Base-by-base conservation (phyloP, 768 basidiomycete genomes). In the Hygrophoropsis aurantiaca region DNA sequence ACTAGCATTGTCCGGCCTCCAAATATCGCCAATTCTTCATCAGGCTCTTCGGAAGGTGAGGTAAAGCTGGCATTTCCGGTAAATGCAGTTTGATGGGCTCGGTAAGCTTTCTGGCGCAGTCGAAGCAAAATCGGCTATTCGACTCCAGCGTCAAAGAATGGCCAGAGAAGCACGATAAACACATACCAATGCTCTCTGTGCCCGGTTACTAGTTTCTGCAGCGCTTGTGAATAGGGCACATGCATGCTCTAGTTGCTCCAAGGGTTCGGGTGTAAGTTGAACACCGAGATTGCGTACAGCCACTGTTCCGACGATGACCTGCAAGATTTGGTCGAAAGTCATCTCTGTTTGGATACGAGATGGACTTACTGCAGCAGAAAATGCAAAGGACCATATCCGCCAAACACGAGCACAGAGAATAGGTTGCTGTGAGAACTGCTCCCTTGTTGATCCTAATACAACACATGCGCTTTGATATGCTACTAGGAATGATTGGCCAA, bases 331-430 rank as follows among this genome's bases (percentile, higher is more conserved):
- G 8, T 10, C 38, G 23, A 33, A 30, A 32, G 18, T 35, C 11
- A 23, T 11, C 16, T 15, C 19, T 24, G 5, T 20, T 18, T 19
- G 38, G 45, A 47, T 11, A 33, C 11, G n/a, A 39, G 16, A 49
- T 36, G 9, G 11, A 54, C 74, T 60, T 58, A 81, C 80, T 32
- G 79, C 72, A 13, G 83, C 74, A 11, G 75, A 70, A 57, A 83
- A 83, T 1, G 75, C 69, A 39, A 74, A 64, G 2, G 80, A 72
- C 83, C 83, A 85, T 46, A 81, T 74, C 43, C 72, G 69, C 79
- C 80, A 84, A 21, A 85, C 62, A 13, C 82, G 73, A 32, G 74
- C 61, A 40, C 74, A 69, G 10, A 84, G 62, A 7, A 62, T 46
- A 0, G 79, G 80, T 20, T 75, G 69, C 47, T 71, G 67, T 10